These are phyloP conservation scores for Leccinum huronense DNA, from an alignment of 1,284 basidiomycete genomes.

Conservation along the genomic window DNA sequence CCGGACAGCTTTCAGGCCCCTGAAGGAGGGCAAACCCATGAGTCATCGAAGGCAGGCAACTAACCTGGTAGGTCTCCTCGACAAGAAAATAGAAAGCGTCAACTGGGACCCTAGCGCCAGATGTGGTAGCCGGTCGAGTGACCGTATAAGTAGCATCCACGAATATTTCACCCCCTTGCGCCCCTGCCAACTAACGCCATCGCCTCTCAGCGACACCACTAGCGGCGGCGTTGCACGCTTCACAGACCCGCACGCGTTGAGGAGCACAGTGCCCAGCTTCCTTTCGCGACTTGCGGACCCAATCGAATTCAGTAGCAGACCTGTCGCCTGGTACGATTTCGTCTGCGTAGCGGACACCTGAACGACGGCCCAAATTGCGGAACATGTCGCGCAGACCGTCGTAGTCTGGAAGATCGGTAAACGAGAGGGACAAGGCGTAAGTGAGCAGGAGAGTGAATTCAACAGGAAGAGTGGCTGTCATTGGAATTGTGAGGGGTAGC, in stretches of 20 bases:
- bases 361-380: conserved; percentile 56
- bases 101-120: conserved; percentile 4
- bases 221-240: conserved; percentile 34
- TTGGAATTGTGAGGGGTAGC: conserved; percentile 39
- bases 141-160: conserved; percentile 6
- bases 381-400: conserved; percentile 82
- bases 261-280: conserved; percentile 12
- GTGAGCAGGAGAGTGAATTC: conserved; percentile 88
- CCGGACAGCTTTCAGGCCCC: conserved; percentile 8
- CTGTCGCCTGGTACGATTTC: conserved; percentile 48
- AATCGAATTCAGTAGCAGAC: conserved; percentile 28
- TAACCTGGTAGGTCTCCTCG: conserved; percentile 1
- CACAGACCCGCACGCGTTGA: conserved; percentile 35
- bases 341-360: conserved; percentile 52
- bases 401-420: conserved; percentile 91
- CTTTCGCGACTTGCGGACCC: conserved; percentile 27
- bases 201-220: conserved; percentile 28
- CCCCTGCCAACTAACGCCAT: conserved; percentile 25
- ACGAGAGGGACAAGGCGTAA: conserved; percentile 83
- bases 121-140: conserved; percentile 2
- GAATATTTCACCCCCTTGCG: conserved; percentile 5
- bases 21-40: conserved; percentile 4
- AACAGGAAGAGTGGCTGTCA: conserved; percentile 81
- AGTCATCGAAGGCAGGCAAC: conserved; percentile 1
- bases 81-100: conserved; percentile 4